Evolutionary conservation across 441 rosid species (phyloP), one percentile per base, ranked within the genome.

Genomic region (Euphorbia celastroides): DNA sequence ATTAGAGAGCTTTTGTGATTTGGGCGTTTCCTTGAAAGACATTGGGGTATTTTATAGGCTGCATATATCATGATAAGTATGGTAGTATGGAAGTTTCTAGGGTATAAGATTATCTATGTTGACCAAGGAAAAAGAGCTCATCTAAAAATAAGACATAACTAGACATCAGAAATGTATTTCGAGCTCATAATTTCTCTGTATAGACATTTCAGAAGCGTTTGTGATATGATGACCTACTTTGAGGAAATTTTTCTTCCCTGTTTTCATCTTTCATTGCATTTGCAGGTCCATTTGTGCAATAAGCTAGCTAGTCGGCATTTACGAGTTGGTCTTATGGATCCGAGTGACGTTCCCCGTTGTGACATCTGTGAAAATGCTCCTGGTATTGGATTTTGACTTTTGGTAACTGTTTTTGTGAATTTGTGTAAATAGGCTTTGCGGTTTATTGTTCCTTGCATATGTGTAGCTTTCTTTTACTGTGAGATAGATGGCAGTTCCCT

Each of bases 351-450:
- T 50, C 96, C 90, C 0, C 89, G 87, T 19, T 89, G 98, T 73
- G 98, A 92, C 74, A 92, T 92, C 62, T 92, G 98, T 70, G 95
- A 92, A 77, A 88, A 74, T 79, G 95, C 93, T 28, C 96, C 98
- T 70, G 98, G 98, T 89, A 77, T 74, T 70, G 16, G 27, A 20
- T 51, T 62, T 31, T 25, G 16, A 10, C 5, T 16, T 41, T 9
- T 34, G 9, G 38, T 9, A 34, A 34, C 9, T 9, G 9, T 34
- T 34, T 34, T 34, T 34, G 38, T 34, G 38, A 34, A 34, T 3
- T 34, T 34, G 38, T 34, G 38, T n/a, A n/a, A n/a, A n/a, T n/a
- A n/a, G n/a, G n/a, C 14, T 62, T 76, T 75, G 72, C 64, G 67
- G 56, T 72, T 78, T 51, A 26, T 67, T 26, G 50, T 60, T 70